phyloP scores from a whole-genome alignment of 306 rosid genomes.

The Vicia sativa region DNA sequence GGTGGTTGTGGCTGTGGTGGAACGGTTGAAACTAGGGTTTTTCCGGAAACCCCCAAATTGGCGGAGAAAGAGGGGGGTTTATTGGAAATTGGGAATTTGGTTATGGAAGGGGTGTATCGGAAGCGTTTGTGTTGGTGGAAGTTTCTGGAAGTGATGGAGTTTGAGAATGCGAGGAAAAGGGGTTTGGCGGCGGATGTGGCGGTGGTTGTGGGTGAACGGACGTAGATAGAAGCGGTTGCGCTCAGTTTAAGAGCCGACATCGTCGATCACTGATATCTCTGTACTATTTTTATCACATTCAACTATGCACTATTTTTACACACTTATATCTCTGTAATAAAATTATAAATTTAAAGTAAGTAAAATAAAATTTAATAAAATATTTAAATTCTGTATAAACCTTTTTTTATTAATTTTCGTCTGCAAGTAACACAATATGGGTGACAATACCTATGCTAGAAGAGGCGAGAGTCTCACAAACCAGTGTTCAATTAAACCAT shows the following conservation, averaged over 20 bases:
- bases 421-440: too few species aligned
- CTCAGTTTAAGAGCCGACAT: conserved; percentile 4
- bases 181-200: not conserved
- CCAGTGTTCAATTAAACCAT: too few species aligned
- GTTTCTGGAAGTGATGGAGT: not conserved
- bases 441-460: too few species aligned
- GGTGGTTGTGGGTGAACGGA: conserved; percentile 2
- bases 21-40: conserved; percentile 52
- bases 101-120: not conserved
- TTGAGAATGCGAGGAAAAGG: not conserved
- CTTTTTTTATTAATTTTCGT: too few species aligned
- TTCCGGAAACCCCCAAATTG: conserved; percentile 39
- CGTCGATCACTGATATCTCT: not conserved
- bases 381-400: too few species aligned
- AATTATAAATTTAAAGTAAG: too few species aligned
- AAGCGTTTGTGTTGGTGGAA: not conserved
- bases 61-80: conserved; percentile 18
- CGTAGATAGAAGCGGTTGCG: conserved; percentile 17
- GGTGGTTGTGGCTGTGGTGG: conserved; percentile 34
- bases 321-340: too few species aligned
- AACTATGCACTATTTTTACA: too few species aligned
- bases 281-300: too few species aligned
- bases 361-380: too few species aligned
- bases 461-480: too few species aligned
- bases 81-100: conserved; percentile 11